Base-by-base conservation (phyloP, 2,329 filamentous ascomycete genomes). In the Colletotrichum caudatum region DNA sequence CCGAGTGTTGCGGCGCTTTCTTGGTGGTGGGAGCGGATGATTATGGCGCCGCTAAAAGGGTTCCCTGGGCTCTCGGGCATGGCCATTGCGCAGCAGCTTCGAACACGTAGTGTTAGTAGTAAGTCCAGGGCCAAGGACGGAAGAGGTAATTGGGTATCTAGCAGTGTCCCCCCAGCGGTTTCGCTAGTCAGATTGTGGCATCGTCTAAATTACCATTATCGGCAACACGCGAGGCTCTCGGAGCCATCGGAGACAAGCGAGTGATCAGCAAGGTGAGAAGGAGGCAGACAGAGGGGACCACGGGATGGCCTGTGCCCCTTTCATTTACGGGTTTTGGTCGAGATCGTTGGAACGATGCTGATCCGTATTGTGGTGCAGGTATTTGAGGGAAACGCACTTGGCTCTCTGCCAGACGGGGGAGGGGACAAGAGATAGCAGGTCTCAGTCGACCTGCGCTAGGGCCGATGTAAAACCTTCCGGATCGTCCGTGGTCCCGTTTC, bases 1-100 rank as follows among this genome's bases (percentile, higher is more conserved):
- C 39, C 59, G 66, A 57, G 51, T 44, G 51, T n/a, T 50, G 50
- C 59, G 37, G 58, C 33, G 39, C 41, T 56, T 64, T 64, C 50
- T 46, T 18, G 23, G 23, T 48, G 57, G 20, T 23, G 14, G 39
- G 14, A 18, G 39, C 4, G 41, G 16, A 41, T 20, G 18, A 8
- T 20, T 20, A 46, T 54, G 48, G 50, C 53, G 26, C n/a, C 33
- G 9, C 29, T 33, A 50, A 14, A 29, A n/a, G 56, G 12, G 14
- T 56, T 44, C 50, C 59, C 39, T 39, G 8, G 41, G 41, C 23
- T 58, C 61, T 46, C 53, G 58, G 62, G 53, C 62, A 65, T 59
- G 41, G 35, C 37, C 66, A 20, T 54, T 54, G 66, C 37, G 11
- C 29, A 33, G 39, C 6, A 29, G 11, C 20, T 57, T 57, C 11